Evolutionary conservation across 2,329 filamentous ascomycete species (phyloP).

Genomic region (Phialophora chinensis): DNA sequence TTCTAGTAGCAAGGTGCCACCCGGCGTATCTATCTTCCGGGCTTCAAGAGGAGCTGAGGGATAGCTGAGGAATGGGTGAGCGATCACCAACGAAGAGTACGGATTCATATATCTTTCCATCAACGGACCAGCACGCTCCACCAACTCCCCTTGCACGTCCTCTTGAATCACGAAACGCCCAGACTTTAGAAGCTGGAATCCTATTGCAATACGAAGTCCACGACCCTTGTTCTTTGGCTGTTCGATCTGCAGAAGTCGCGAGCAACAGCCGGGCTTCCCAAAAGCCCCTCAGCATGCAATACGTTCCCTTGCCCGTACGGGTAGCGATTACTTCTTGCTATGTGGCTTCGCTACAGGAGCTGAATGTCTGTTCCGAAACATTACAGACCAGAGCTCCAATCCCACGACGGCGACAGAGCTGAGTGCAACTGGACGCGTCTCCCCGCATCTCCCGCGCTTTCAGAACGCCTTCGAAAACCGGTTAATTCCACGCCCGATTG

Average conservation of each 20-base stretch:
- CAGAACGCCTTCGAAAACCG: conserved; percentile 25
- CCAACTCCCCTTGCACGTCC: neutral
- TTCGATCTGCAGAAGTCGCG: neutral
- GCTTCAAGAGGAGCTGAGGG: neutral
- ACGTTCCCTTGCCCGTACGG: neutral
- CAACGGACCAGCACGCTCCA: neutral
- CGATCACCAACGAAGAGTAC: no score
- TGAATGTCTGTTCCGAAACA: neutral
- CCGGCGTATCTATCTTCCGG: neutral
- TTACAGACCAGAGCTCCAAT: neutral
- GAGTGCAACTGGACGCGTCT: neutral
- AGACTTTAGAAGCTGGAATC: neutral
- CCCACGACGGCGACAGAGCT: neutral
- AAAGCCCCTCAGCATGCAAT: neutral
- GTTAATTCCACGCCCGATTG: conserved; percentile 7
- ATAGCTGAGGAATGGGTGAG: neutral
- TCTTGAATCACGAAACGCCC: neutral
- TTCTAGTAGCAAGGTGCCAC: neutral
- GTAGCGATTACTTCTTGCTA: neutral
- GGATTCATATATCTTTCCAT: neutral
- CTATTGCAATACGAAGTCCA: neutral
- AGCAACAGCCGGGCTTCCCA: neutral
- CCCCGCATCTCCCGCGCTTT: neutral
- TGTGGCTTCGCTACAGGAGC: neutral
- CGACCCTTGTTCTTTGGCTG: neutral